Base-by-base conservation (phyloP, 139 green algal genomes). In the Picochlorum sp. region DNA sequence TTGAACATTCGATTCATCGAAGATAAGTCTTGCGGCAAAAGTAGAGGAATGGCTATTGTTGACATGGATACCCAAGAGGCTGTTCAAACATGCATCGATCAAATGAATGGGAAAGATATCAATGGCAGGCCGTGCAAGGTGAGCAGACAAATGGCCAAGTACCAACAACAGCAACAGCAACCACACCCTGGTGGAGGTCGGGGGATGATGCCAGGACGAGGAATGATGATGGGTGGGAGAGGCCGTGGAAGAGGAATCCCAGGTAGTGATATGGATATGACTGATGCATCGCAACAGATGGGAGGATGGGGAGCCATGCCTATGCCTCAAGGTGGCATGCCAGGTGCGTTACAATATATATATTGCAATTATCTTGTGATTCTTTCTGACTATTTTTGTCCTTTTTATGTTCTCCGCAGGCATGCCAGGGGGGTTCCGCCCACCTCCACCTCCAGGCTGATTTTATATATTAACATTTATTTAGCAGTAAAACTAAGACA, bases 21-120 rank as follows among this genome's bases (percentile, higher is more conserved):
- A 60, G 89, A 96, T 33, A 84, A 86, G 8, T 53, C 69, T 4
- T 94, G 61, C 18, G 89, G 87, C 22, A 89, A 89, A 64, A 91
- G 75, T 41, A 85, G 86, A 54, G 89, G 89, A 9, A 85, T 81
- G 33, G 83, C 70, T 0, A 53, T 90, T 16, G 79, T 94, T n/a
- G 76, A 86, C 26, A 90, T 89, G 60, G 61, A n/a, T 0, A 62
- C 72, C 1, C 18, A 53, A 2, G 69, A 77, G 22, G 67, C 79
- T 7, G 82, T 82, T 3, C 39, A 53, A 14, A 32, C 26, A 2
- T 89, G 80, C 66, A 83, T 87, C 35, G 64, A 73, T 40, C 52
- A 63, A 7, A 55, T 93, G 7, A 59, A 66, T 8, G 85, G 83
- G 81, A 84, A 51, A 55, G 58, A 68, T 18, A 59, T 74, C 24